Evolutionary conservation across 2,329 filamentous ascomycete species (phyloP), one percentile per base, ranked within the genome.

Genomic region (Teratosphaeria gauchensis): DNA sequence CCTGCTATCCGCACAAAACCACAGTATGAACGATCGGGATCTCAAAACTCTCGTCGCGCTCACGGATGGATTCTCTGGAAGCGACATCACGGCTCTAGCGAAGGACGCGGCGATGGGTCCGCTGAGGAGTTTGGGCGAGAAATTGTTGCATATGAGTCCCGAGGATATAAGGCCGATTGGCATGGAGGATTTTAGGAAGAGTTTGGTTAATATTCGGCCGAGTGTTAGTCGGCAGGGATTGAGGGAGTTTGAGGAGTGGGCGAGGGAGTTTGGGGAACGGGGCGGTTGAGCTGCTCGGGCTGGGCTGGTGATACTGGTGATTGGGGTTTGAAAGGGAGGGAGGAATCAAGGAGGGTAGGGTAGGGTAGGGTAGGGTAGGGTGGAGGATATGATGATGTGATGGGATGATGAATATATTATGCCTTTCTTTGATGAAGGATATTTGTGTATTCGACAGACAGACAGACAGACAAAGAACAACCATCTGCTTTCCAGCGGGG

Each of bases 81-180:
- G 91, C 1, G 94, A 99, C 69, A 96, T 99, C 64, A 97, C 94
- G 24, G 92, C 94, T 1, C 79, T 99, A 8, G 94, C 94, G 7
- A 99, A 99, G 75, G 94, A 99, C 71, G 94, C 94, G 8, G 94
- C 94, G 2, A 99, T 99, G 94, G 92, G 94, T 0, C 94, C 94
- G 0, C 78, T 99, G 12, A 84, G 94, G 33, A 92, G 90, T 56
- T 78, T 97, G 2, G 94, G 94, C 30, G 94, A 97, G 72, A 90
- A 88, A 48, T 77, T 99, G 32, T 79, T 99, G 35, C 86, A 89
- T 64, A 97, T 95, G 80, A 89, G 88, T 0, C 95, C 94, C 83
- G 94, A 99, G 61, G 85, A 97, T 65, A 97, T 99, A 65, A 82
- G 92, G 12, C 87, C 92, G 0, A 97, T 99, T 61, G 82, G 82